phyloP scores from a whole-genome alignment of 1,139 yeast species.

The Sugiyamaella sp. region DNA sequence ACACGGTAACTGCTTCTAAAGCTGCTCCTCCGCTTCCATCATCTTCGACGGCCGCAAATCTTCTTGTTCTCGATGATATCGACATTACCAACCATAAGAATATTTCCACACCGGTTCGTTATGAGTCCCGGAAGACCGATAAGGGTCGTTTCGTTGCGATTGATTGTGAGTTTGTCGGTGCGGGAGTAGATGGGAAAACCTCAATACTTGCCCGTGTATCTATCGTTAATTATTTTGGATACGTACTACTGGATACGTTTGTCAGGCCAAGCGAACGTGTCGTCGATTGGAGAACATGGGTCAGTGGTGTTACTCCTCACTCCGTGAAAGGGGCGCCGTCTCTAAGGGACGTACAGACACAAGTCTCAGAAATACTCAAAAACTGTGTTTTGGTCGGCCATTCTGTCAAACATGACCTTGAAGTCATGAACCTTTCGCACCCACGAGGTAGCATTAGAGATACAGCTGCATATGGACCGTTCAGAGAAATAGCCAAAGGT shows the following conservation, averaged over 20 bases:
- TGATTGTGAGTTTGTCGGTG: constrained; percentile 95
- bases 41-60: background rate
- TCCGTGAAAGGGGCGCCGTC: constrained; percentile 68
- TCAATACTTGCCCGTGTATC: constrained; percentile 87
- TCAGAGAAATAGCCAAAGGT: constrained; percentile 62
- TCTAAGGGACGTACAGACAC: constrained; percentile 66
- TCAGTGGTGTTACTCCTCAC: constrained; percentile 78
- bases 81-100: background rate
- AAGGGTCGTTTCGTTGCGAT: constrained; percentile 77
- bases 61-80: constrained; percentile 10
- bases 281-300: constrained; percentile 93
- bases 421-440: constrained; percentile 65
- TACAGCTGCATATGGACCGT: constrained; percentile 66
- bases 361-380: constrained; percentile 50
- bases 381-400: constrained; percentile 74
- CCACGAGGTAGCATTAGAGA: constrained; percentile 70
- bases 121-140: constrained; percentile 19
- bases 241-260: constrained; percentile 66
- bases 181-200: constrained; percentile 68
- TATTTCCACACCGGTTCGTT: background rate
- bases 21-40: background rate
- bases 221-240: constrained; percentile 80
- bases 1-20: background rate
- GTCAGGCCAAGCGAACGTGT: constrained; percentile 77
- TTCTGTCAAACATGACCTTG: constrained; percentile 78